These are phyloP conservation scores for Xylaria sp. DNA, from an alignment of 2,329 filamentous ascomycete species.

Conservation along the genomic window DNA sequence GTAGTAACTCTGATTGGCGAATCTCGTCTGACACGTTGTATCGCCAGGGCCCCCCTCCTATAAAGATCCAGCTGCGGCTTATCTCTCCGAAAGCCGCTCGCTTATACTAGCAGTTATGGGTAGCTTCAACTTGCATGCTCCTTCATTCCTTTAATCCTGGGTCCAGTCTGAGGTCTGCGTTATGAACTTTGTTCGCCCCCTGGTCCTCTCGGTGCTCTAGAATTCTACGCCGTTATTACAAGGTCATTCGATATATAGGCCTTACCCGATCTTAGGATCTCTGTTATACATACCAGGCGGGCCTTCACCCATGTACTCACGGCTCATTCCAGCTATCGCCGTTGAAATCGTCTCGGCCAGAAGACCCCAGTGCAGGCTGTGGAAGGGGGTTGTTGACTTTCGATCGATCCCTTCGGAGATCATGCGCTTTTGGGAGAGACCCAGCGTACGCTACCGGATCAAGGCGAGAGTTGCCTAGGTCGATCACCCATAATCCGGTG, in stretches of 20 bases:
- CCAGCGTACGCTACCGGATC: not conserved
- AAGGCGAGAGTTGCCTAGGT: not conserved
- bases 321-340: conserved; percentile 17
- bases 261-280: conserved; percentile 22
- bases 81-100: conserved; percentile 28
- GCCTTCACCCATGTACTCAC: not conserved
- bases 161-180: conserved; percentile 10
- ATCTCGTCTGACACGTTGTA: conserved; percentile 23
- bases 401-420: conserved; percentile 26
- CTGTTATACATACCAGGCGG: conserved; percentile 15
- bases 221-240: conserved; percentile 18
- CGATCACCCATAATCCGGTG: conserved; percentile 11
- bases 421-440: conserved; percentile 24
- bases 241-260: conserved; percentile 17
- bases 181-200: not conserved
- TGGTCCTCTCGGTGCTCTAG: conserved; percentile 21
- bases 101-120: conserved; percentile 12
- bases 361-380: not conserved
- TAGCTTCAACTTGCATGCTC: conserved; percentile 26
- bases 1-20: conserved; percentile 17
- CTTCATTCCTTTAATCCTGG: conserved; percentile 39
- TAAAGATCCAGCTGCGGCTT: conserved; percentile 27
- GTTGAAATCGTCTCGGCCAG: conserved; percentile 17
- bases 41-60: conserved; percentile 6
- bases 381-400: conserved; percentile 3